Base-by-base conservation (phyloP, 176 grass and related monocot genomes). In the Bothriochloa decipiens region DNA sequence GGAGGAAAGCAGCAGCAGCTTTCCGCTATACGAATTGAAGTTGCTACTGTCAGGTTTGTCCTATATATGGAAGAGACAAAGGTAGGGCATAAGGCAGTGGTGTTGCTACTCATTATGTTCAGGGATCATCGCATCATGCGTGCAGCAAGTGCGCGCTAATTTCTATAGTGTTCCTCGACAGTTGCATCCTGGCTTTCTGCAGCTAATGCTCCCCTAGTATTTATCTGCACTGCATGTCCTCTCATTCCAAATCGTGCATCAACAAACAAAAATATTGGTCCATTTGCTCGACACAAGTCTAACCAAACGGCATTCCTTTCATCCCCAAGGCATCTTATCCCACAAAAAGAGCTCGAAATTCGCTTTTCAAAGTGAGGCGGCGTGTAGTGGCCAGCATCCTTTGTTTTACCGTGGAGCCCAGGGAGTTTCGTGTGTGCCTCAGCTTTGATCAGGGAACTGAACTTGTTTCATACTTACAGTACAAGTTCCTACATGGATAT, bases 311-410 rank as follows among this genome's bases (percentile, higher is more conserved):
- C 65, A 43, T 41, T 50, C 82, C 76, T 83, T 93, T 61, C 68
- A 79, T 79, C 64, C 72, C 77, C 71, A 65, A 80, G 46, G 83
- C 68, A 17, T 77, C 57, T 0, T 7, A 11, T 62, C 72, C 13
- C 43, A 71, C 77, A 27, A 86, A 87, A 82, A 77, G 60, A 68
- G 86, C 86, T 84, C 74, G 74, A 83, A 85, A 26, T 67, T 53
- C 65, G 67, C 84, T 92, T 90, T 91, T 87, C 86, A 63, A 88
- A 68, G 73, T 66, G 45, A 64, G 26, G 40, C 39, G 68, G 10
- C 18, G 27, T 32, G 29, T 16, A 27, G 49, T 83, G 47, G 65
- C 33, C 3, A 33, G 74, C 36, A 79, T 88, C 66, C 55, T 82
- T 86, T 79, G 88, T 28, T 58, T 37, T 89, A 37, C 29, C 28